Evolutionary conservation across 2,329 filamentous ascomycete genomes (phyloP), one percentile per base, ranked within the genome.

Genomic region (Orbilia oligospora): DNA sequence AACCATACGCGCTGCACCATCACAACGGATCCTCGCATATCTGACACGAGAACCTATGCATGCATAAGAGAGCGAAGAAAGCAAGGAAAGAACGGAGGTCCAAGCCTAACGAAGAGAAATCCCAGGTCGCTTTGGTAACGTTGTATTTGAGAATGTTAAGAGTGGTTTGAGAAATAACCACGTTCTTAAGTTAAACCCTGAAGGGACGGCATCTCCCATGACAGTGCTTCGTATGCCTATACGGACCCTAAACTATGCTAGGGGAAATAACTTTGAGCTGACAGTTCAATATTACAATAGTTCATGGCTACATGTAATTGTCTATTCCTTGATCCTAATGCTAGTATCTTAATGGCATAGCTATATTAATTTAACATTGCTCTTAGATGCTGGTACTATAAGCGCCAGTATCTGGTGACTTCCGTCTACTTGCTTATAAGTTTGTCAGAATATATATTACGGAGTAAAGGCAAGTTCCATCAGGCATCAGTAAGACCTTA

Each of bases 21-120:
- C n/a, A 61, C 41, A 61, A 16, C 66, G 66, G 66, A 56, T 61
- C 36, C 66, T 69, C 66, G 51, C 66, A 69, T 56, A 49, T 44
- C 53, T 61, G 41, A 58, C 66, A 69, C 51, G 66, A 69, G 51
- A 16, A 27, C n/a, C 20, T 20, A 61, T 61, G 56, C 56, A 61
- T 61, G 44, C 44, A 36, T 44, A 36, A 58, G 33, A 30, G 53
- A 58, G 5, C 12, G 9, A 44, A 27, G 6, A 14, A 27, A 20
- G 56, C 33, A 41, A 20, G 18, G 27, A 30, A 30, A 30, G 20
- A 30, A 61, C 56, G 56, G 56, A 61, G 56, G 56, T 61, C 56
- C 36, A 44, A 61, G 56, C 36, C 33, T 41, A 41, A 44, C 20
- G 53, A 44, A 12, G 36, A 18, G 56, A 44, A 44, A 44, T 30